Evolutionary conservation across 2,329 filamentous ascomycete species (phyloP), one percentile per base, ranked within the genome.

Genomic region (Corinectria fuckeliana): DNA sequence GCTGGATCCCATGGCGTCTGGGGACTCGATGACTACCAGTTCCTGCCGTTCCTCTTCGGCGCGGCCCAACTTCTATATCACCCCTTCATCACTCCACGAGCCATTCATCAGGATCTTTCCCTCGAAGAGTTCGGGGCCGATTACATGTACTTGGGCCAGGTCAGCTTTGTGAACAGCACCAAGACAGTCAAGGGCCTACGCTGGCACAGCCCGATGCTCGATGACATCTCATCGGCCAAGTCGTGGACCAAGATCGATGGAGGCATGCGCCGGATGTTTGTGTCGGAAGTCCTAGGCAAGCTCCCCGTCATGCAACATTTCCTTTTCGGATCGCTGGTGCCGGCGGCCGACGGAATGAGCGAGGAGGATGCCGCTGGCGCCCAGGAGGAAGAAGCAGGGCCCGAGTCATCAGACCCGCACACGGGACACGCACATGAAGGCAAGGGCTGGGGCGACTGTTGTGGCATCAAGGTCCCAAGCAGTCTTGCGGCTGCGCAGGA

Each of bases 241-340:
- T 91, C 84, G 36, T 99, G 95, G 95, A 80, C 77, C 65, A 99
- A 99, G 81, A 91, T 99, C 49, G 93, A 98, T 75, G 90, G 84
- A 23, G 95, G 95, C 6, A 98, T 99, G 96, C 86, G 91, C 61
- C 91, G 92, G 67, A 99, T 99, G 96, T 98, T 98, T 72, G 84
- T 94, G 50, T 91, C 89, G 38, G 95, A 99, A 76, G 94, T 99
- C 1, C 77, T 99, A 50, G 88, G 91, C 28, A 99, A 99, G 77
- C 75, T 99, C 55, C 95, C 95, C 1, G 94, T 99, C 41, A 98
- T 98, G 93, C 95, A 99, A 78, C 96, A 99, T 75, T 99, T 99
- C 69, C 73, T 99, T 54, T 99, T 99, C 72, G 95, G 95, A 1
- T 90, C 88, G 8, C 77, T 99, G 50, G 83, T 99, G 2, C 89